Evolutionary conservation across 805 yeast species (phyloP), one percentile per base, ranked within the genome.

Genomic region (Wickerhamomyces mucosus): DNA sequence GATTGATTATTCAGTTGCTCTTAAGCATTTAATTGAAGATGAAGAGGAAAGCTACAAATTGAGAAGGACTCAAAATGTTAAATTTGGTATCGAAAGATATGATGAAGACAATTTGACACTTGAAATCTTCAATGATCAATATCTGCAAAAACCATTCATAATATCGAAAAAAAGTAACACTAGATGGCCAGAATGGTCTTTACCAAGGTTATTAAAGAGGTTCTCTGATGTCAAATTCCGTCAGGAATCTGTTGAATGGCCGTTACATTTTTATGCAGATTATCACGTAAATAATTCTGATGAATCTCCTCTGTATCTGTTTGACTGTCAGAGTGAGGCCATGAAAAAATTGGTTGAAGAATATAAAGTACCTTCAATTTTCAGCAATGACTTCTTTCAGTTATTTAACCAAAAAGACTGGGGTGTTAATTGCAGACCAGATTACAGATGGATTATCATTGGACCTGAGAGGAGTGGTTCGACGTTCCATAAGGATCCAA

Each of bases 401-500:
- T 51, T 74, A n/a, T 69, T 79, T 35, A 52, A 42, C 43, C 38
- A 34, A n/a, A 37, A 41, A 1, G 19, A 29, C 6, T 20, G 15
- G 3, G 12, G 12, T 4, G 27, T 31, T 7, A 32, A 25, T 12
- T 76, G 81, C 43, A 62, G 96, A 30, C 96, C 96, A 1, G 95
- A 86, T 53, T 79, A 81, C 51, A 70, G 89, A n/a, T 86, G 96
- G 96, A 59, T 86, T 15, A 88, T 88, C 28, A 67, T 81, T 7
- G 96, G 96, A 0, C 86, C 94, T 3, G 63, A 59, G 15, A 56
- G 94, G 29, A 75, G 85, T 7, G 96, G 96, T 0, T 82, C 94
- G 1, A 80, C 94, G 0, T 86, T 85, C 54, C 96, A 86, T 53
- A 86, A 88, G 46, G 96, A 86, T 48, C 96, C 96, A 7, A 86